Evolutionary conservation across 2,329 filamentous ascomycete genomes (phyloP), one percentile per base, ranked within the genome.

Genomic region (Didymosphaeria variabile): DNA sequence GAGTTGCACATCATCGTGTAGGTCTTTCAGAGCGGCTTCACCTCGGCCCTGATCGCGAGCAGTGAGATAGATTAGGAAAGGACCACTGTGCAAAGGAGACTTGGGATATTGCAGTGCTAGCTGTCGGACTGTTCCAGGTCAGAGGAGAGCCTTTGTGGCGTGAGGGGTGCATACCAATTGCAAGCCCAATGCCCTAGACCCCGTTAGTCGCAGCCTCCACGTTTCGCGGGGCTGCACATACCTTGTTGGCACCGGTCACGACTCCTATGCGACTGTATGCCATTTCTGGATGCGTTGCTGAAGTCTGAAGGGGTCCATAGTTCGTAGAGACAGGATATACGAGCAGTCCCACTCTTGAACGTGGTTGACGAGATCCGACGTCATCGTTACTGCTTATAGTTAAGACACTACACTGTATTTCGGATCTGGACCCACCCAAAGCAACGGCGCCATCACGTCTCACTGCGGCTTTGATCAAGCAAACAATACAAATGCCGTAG

Each of bases 241-340:
- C 83, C 69, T 85, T 86, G 72, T 86, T 86, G 17, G 83, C 84
- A 53, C 85, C 84, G 0, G 84, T 86, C 0, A 86, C 84, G 60
- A 82, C 80, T 53, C 82, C 84, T n/a, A 86, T 72, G 61, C 81
- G 69, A 57, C 56, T 70, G 57, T 75, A 75, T 29, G 74, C 63
- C 70, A 77, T 76, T 36, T 34, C 55, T 23, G 13, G 8, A 54
- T 31, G 15, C 23, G 36, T 44, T 49, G 29, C 5, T 21, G n/a
- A 23, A 51, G 23, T 6, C 12, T 12, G 26, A 13, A 32, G 15
- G 15, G 13, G 8, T 49, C 26, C 5, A 49, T 49, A 2, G 10
- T 26, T 26, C 6, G 46, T 32, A 17, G 26, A 9, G 8, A 13
- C 5, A n/a, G 23, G 4, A 7, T 44, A 12, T 32, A 50, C 46